phyloP scores from a whole-genome alignment of 257 asterid species.

The Solanum microdontum region DNA sequence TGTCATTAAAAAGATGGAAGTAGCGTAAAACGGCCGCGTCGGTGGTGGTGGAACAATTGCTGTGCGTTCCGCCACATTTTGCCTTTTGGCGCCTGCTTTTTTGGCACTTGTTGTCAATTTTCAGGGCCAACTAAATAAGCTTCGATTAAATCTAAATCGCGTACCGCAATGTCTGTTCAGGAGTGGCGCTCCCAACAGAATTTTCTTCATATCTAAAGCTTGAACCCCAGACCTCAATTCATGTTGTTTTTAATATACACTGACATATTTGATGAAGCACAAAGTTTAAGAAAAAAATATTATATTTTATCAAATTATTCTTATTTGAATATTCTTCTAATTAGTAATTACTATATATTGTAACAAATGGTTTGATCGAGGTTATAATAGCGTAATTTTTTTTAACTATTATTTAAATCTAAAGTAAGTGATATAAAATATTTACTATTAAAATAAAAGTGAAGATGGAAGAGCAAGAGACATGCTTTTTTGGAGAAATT shows the following conservation, averaged over 20 bases:
- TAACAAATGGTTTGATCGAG: not conserved
- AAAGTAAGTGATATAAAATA: not conserved
- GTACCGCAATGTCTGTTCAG: accelerated
- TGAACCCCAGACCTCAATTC: too few relatives aligned
- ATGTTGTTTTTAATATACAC: not conserved
- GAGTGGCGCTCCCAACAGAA: accelerated
- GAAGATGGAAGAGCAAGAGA: not conserved
- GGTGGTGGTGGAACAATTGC: not conserved
- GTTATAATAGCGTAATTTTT: not conserved
- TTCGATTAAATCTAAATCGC: too few relatives aligned
- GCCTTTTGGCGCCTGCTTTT: constrained; percentile 10
- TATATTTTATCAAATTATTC: too few relatives aligned
- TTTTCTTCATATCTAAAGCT: too few relatives aligned
- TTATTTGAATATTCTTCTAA: not conserved
- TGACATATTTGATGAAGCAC: not conserved
- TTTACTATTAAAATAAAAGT: not conserved
- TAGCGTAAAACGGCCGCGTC: constrained; percentile 12
- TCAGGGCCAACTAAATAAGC: not conserved
- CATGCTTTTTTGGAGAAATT: not conserved
- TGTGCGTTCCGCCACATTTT: not conserved
- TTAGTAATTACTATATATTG: too few relatives aligned
- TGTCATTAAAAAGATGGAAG: not conserved
- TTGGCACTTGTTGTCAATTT: constrained; percentile 5
- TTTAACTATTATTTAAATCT: not conserved
- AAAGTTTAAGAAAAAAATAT: not conserved